These are phyloP conservation scores for Ceratobasidium sp. DNA, from an alignment of 1,284 basidiomycete genomes.

Conservation along the genomic window DNA sequence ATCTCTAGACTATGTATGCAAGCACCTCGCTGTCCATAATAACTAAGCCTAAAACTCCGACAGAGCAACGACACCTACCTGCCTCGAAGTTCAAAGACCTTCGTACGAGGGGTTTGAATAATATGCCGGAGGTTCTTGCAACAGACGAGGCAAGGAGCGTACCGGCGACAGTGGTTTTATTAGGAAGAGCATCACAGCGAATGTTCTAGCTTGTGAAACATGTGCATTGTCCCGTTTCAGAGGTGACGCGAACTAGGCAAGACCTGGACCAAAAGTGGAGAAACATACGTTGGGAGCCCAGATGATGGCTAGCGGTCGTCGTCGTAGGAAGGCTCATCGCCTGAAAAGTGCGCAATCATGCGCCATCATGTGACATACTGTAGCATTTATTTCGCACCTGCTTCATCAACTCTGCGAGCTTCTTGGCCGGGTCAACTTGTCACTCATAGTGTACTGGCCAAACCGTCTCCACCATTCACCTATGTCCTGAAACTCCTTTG, in stretches of 20 bases:
- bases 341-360: no score
- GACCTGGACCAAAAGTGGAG: not conserved
- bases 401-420: no score
- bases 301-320: no score
- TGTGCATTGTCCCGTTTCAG: constrained; percentile 52
- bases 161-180: constrained; percentile 65
- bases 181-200: constrained; percentile 67
- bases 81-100: constrained; percentile 67
- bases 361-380: no score
- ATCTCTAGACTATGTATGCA: constrained; percentile 71
- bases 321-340: no score
- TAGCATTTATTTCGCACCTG: no score
- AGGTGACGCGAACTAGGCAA: not conserved
- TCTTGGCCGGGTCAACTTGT: no score
- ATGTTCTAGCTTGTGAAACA: constrained; percentile 68
- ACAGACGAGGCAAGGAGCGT: constrained; percentile 64
- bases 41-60: constrained; percentile 58
- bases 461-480: no score
- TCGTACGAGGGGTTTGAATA: constrained; percentile 57
- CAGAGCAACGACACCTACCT: constrained; percentile 64
- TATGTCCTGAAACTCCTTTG: no score
- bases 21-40: not conserved
- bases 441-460: no score
- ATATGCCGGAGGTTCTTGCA: constrained; percentile 56
- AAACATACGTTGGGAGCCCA: not conserved